Conservation (phyloP, 2,329 filamentous ascomycete species). For the Botrytis deweyae region DNA sequence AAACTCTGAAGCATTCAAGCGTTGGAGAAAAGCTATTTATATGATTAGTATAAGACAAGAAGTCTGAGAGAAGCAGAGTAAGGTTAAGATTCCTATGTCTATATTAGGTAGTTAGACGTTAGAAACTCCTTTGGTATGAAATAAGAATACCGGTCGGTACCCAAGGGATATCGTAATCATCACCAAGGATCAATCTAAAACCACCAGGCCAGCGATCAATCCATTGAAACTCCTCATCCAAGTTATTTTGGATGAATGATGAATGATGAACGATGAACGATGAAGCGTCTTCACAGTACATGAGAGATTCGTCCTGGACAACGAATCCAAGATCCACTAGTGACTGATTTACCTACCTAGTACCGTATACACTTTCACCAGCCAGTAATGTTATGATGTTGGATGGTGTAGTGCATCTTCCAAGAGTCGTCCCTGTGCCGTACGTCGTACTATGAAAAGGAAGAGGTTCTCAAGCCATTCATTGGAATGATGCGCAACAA, state of each 20-base stretch:
- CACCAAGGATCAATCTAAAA: background rate
- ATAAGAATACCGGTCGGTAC: background rate
- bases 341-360: background rate
- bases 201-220: background rate
- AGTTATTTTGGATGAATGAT: background rate
- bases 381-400: background rate
- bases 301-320: background rate
- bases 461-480: background rate
- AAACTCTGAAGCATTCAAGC: background rate
- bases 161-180: background rate
- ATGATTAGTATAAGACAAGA: background rate
- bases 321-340: background rate
- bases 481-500: background rate
- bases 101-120: background rate
- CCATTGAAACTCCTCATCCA: background rate
- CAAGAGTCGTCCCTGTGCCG: background rate
- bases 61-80: background rate
- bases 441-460: background rate
- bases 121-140: background rate
- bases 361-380: background rate
- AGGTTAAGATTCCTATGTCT: background rate
- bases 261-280: background rate
- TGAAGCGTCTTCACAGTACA: background rate
- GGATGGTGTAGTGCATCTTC: background rate
- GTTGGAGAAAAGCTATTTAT: background rate